Evolutionary conservation across 768 basidiomycete species (phyloP), one percentile per base, ranked within the genome.

Genomic region (Cystofilobasidium macerans): DNA sequence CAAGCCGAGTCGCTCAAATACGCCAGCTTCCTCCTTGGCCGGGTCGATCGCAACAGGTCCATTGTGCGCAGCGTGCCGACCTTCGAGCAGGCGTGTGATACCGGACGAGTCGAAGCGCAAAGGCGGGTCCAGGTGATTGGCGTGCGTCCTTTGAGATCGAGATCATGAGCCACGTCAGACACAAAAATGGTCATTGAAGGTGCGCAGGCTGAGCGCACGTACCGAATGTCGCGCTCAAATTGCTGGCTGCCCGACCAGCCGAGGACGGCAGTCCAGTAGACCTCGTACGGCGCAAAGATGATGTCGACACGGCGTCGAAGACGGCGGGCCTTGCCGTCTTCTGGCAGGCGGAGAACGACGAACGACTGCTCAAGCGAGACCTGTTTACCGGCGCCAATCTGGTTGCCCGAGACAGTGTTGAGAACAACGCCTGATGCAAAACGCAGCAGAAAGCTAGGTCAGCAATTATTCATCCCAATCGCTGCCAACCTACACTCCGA

Each of bases 161-260:
- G 42, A 8, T 22, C 12, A 11, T 3, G 54, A 54, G 30, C 22
- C 54, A 53, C n/a, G 51, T 58, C 36, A 69, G 58, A 24, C 65
- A 62, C 62, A n/a, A n/a, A n/a, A n/a, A n/a, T n/a, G n/a, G n/a
- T n/a, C n/a, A n/a, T n/a, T n/a, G n/a, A n/a, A n/a, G n/a, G n/a
- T n/a, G n/a, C n/a, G n/a, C n/a, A n/a, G 33, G 69, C 84, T 86
- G 76, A 82, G 69, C 71, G 87, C n/a, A 1, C 86, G 86, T 82
- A 84, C 69, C 88, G 80, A 58, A 95, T 74, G 75, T 94, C 92
- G 32, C 89, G 79, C 75, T 94, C 83, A 73, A 95, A 94, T 84
- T 89, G 86, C 68, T 82, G 89, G 6, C 87, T 91, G 0, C 92
- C 91, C 7, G 86, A 86, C 92, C 92, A 97, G 61, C 93, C 92